Percentiles rank a stretch among this genome's conserved stretches.
Conservation (phyloP, 805 yeast genomes). For the Sugiyamaella smithiae region DNA sequence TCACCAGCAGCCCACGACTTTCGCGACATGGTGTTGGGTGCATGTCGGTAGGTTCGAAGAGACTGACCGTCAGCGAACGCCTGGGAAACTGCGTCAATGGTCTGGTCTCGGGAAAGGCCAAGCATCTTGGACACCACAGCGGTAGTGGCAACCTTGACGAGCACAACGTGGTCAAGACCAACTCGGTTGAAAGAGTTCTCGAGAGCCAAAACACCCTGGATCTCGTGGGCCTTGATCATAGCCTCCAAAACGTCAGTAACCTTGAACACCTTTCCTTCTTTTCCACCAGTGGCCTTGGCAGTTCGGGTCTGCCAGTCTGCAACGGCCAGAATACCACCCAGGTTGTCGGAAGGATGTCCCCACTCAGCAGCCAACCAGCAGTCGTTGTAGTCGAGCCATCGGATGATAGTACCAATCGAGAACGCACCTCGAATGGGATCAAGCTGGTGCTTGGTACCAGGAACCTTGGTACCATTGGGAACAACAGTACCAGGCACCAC, state of each 20-base stretch:
- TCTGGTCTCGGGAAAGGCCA: slow-evolving; percentile 50
- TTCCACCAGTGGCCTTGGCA: slow-evolving; percentile 39
- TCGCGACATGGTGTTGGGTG: slow-evolving; percentile 61
- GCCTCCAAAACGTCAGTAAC: slow-evolving; percentile 50
- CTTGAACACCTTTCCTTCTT: slow-evolving; percentile 43
- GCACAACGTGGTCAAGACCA: slow-evolving; percentile 57
- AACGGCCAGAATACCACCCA: slow-evolving; percentile 58
- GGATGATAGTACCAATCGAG: slow-evolving; percentile 52
- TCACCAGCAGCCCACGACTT: slow-evolving; percentile 71
- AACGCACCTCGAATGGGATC: slow-evolving; percentile 62
- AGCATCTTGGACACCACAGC: slow-evolving; percentile 56
- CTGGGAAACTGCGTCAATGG: slow-evolving; percentile 54
- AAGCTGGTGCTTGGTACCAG: slow-evolving; percentile 49
- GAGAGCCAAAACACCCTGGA: slow-evolving; percentile 56
- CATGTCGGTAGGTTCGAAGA: slow-evolving; percentile 59
- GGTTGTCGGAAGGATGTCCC: slow-evolving; percentile 65
- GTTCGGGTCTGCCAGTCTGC: slow-evolving; percentile 54
- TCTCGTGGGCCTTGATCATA: slow-evolving; percentile 65
- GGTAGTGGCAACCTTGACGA: slow-evolving; percentile 59
- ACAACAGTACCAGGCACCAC: slow-evolving; percentile 56
- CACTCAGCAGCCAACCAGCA: slow-evolving; percentile 70
- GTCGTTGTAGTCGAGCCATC: slow-evolving; percentile 63
- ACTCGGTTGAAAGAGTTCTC: slow-evolving; percentile 60
- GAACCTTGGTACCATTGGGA: slow-evolving; percentile 54
- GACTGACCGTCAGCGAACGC: slow-evolving; percentile 62